These are phyloP conservation scores for Fusarium sp. DNA, from an alignment of 2,329 filamentous ascomycete species.

Conservation along the genomic window DNA sequence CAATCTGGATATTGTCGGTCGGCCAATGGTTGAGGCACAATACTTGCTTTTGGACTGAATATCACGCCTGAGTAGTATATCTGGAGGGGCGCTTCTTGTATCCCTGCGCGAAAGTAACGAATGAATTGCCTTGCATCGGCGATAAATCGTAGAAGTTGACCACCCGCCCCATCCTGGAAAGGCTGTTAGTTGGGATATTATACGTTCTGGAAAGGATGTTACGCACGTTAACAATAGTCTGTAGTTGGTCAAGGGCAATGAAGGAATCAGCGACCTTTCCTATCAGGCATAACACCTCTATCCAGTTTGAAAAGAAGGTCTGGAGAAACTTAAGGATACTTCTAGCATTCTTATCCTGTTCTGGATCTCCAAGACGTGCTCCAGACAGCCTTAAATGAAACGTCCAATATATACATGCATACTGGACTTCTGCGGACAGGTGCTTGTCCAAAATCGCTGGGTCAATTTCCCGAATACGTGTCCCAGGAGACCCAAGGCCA, in stretches of 20 bases:
- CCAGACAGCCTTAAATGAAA: conserved; percentile 49
- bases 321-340: background rate
- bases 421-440: conserved; percentile 2
- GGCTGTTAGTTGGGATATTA: background rate
- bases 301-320: background rate
- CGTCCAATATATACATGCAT: conserved; percentile 49
- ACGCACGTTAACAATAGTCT: background rate
- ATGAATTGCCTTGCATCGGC: background rate
- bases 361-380: background rate
- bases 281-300: background rate
- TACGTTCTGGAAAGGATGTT: background rate
- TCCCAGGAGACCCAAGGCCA: conserved; percentile 26
- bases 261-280: accelerated
- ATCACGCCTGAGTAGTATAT: background rate
- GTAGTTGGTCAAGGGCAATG: background rate
- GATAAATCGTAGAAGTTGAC: background rate
- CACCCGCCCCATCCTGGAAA: background rate
- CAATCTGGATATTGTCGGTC: background rate
- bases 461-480: accelerated
- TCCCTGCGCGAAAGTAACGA: background rate
- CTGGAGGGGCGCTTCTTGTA: background rate
- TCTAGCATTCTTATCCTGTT: background rate
- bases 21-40: background rate
- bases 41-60: background rate
- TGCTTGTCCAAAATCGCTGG: accelerated